Percentiles rank a stretch among this genome's conserved stretches.
Conservation (phyloP, 176 grass and related monocot genomes). For the Paspalum notatum region DNA sequence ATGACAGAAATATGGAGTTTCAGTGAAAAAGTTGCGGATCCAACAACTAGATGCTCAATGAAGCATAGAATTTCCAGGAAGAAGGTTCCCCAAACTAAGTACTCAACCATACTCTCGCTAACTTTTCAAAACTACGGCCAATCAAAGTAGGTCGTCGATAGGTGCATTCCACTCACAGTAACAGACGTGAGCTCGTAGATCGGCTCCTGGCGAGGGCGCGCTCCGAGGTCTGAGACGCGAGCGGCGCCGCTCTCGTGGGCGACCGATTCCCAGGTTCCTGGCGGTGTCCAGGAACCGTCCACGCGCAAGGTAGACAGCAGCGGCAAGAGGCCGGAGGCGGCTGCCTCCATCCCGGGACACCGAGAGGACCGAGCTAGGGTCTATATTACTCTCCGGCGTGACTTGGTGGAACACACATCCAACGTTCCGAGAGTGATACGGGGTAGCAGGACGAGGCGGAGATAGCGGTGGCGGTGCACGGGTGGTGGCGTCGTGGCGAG, state of each 20-base stretch:
- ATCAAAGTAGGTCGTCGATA: not conserved
- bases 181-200: slow-evolving; percentile 68
- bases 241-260: slow-evolving; percentile 40
- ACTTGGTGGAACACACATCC: not conserved
- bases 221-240: slow-evolving; percentile 20
- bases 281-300: slow-evolving; percentile 56
- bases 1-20: not conserved
- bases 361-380: slow-evolving; percentile 37
- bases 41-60: slow-evolving; percentile 17
- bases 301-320: slow-evolving; percentile 67
- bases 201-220: slow-evolving; percentile 30
- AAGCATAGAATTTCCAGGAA: slow-evolving; percentile 14
- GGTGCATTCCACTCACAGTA: slow-evolving; percentile 53
- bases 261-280: slow-evolving; percentile 71
- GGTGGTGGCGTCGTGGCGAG: not conserved
- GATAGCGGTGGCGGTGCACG: not conserved
- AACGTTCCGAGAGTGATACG: not conserved
- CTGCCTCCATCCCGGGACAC: slow-evolving; percentile 57
- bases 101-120: not conserved
- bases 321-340: slow-evolving; percentile 67
- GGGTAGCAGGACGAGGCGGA: not conserved
- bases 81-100: not conserved
- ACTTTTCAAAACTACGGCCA: slow-evolving; percentile 10
- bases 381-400: slow-evolving; percentile 9
- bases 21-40: not conserved